Base-by-base conservation (phyloP, 805 yeast genomes). In the Candida pseudofarinosa region DNA sequence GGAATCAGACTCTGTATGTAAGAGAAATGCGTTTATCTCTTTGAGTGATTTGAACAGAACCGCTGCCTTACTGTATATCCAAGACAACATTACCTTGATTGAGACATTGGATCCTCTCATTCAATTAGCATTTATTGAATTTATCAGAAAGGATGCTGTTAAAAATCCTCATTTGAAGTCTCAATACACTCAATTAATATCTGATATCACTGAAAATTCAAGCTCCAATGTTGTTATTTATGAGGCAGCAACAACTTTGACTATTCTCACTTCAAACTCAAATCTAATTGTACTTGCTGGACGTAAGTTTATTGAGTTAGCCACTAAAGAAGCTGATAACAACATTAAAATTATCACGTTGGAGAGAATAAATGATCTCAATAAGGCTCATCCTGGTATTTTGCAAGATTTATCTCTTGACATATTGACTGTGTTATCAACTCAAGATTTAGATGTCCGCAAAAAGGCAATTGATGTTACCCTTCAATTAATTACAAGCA, bases 1-100 rank as follows among this genome's bases (percentile, higher is more conserved):
- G 26, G 99, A 93, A 68, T 80, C 85, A 46, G 99, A 93, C 62
- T 83, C 96, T 28, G 88, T 95, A 15, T 91, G 98, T 71, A 86
- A 86, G 62, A 81, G 99, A 65, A 93, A 93, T 63, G 98, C 97
- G 2, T 95, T 93, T 62, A 82, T 89, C 41, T 88, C 93, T 49
- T 72, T 93, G 48, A 79, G 95, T 33, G 83, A 80, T 52, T 72
- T 95, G 58, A 85, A 86, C 62, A 80, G 97, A 58, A 93, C 84
- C 43, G 80, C 85, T 33, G 95, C 98, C 18, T 78, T 88, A 55
- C 79, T 78, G 48, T 93, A 81, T 65, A 76, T 93, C 49, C 93
- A 86, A 64, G 82, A 83, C 34, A 80, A 83, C 58, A 69, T 83
- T 48, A 60, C 75, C 16, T 61, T 73, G 19, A 71, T 90, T 49